These are phyloP conservation scores for Alloteropsis angusta DNA, from an alignment of 202 grass and related monocot species.

Conservation along the genomic window DNA sequence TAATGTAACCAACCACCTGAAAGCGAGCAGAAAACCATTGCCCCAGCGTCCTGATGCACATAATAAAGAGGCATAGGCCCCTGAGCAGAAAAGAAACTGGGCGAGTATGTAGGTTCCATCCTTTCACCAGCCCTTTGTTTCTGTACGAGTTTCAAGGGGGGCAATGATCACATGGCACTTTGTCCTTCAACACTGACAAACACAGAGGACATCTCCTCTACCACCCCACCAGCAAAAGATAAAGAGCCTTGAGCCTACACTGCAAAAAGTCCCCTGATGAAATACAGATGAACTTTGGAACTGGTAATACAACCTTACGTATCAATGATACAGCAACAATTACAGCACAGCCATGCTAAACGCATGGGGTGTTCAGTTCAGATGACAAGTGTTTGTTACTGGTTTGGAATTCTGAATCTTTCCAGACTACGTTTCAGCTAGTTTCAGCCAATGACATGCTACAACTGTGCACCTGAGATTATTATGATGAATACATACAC, in stretches of 20 bases:
- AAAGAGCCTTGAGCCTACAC: background rate
- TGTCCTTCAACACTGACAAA: slow-evolving; percentile 21
- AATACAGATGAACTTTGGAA: background rate
- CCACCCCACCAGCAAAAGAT: slow-evolving; percentile 22
- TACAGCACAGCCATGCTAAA: background rate
- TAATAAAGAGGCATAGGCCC: slow-evolving; percentile 25
- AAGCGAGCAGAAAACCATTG: slow-evolving; percentile 16
- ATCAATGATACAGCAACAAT: slow-evolving; percentile 6
- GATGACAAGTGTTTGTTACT: background rate
- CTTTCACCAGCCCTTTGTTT: slow-evolving; percentile 19
- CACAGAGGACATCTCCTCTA: background rate
- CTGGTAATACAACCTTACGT: background rate
- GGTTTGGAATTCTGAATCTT: background rate
- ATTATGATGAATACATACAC: background rate
- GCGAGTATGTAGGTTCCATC: slow-evolving; percentile 15
- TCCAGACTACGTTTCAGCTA: background rate
- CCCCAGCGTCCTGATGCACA: background rate
- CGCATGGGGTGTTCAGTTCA: background rate
- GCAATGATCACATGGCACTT: slow-evolving; percentile 20
- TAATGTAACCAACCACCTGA: background rate
- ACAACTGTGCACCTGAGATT: background rate
- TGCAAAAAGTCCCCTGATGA: background rate
- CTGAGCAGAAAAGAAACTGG: slow-evolving; percentile 11
- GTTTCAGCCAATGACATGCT: background rate
- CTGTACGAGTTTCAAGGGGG: background rate